Evolutionary conservation across 2,329 filamentous ascomycete species (phyloP).

Genomic region (Xylaria sp.): DNA sequence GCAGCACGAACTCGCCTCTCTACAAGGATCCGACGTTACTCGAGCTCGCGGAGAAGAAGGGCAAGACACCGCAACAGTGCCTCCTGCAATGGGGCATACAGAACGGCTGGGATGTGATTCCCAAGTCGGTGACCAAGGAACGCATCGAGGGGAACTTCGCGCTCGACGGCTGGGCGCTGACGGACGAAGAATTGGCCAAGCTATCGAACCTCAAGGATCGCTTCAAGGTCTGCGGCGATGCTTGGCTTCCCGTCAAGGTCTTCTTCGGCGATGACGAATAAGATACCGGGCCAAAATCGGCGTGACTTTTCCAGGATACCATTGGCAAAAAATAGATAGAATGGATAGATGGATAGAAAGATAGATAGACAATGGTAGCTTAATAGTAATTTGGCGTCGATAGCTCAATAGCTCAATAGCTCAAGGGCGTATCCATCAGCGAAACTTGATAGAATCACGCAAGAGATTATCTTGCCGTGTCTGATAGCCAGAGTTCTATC

Average conservation of each 20-base stretch:
- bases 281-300: constrained; percentile 2
- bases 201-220: constrained; percentile 76
- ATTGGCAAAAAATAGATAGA: constrained; percentile 12
- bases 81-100: constrained; percentile 83
- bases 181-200: constrained; percentile 75
- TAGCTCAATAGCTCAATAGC: neutral
- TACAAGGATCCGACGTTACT: constrained; percentile 73
- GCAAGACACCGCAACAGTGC: constrained; percentile 78
- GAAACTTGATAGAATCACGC: neutral
- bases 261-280: constrained; percentile 88
- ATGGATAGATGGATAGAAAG: neutral
- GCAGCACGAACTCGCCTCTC: constrained; percentile 75
- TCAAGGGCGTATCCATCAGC: neutral
- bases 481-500: constrained; percentile 5
- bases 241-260: constrained; percentile 79
- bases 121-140: constrained; percentile 80
- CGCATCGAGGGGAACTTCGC: constrained; percentile 83
- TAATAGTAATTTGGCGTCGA: constrained; percentile 17
- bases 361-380: constrained; percentile 20
- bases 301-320: constrained; percentile 7
- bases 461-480: neutral
- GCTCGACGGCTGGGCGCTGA: constrained; percentile 78
- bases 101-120: constrained; percentile 85
- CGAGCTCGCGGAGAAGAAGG: constrained; percentile 72
- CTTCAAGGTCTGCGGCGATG: constrained; percentile 85